Conservation (phyloP, 169 alveolate species). For the Blepharisma undulans region DNA sequence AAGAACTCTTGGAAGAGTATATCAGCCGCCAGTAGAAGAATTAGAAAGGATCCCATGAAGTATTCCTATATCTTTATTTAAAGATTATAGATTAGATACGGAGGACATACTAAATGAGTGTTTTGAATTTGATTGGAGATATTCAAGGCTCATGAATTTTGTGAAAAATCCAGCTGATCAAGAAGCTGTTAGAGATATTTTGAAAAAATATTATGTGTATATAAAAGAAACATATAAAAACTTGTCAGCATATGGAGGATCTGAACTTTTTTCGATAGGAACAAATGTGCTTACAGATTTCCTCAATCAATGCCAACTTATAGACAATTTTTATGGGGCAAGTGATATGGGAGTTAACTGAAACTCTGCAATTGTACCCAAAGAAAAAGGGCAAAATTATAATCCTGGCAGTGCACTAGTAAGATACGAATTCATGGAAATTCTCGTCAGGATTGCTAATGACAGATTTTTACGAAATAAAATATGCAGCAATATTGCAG, state of each 20-base stretch:
- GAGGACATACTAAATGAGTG: background rate
- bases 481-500: background rate
- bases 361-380: background rate
- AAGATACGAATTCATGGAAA: slow-evolving; percentile 30
- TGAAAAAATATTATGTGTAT: background rate
- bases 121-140: slow-evolving; percentile 39
- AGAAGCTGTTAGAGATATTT: background rate
- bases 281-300: background rate
- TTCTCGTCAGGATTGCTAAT: slow-evolving; percentile 6
- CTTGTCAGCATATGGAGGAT: background rate
- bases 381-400: slow-evolving; percentile 20
- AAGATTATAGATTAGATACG: slow-evolving; percentile 19
- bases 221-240: slow-evolving; percentile 29
- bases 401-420: slow-evolving; percentile 17
- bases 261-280: background rate
- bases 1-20: background rate
- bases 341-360: slow-evolving; percentile 23
- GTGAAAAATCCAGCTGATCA: background rate
- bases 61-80: background rate
- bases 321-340: background rate
- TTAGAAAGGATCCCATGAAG: slow-evolving; percentile 5
- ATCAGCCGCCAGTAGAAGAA: background rate
- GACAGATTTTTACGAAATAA: slow-evolving; percentile 8
- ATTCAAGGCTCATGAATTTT: background rate
- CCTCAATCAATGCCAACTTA: background rate